Evolutionary conservation across 2,329 filamentous ascomycete species (phyloP).

Genomic region (Microsporum ferrugineum): DNA sequence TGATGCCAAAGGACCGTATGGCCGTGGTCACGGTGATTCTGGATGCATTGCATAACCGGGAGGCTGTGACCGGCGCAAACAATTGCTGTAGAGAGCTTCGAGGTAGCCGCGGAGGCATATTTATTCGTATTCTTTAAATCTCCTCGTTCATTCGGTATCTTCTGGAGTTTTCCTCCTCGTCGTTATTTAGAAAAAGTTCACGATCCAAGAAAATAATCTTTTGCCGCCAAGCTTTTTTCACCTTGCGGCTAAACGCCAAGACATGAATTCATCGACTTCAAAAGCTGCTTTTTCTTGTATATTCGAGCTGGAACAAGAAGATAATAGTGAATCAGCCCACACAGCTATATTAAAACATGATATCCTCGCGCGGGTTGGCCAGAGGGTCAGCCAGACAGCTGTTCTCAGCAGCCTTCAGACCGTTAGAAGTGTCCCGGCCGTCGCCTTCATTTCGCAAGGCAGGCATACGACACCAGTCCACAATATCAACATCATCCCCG

Average conservation of each 20-base stretch:
- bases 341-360: neutral
- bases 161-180: neutral
- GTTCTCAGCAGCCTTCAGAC: neutral
- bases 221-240: neutral
- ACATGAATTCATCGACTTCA: neutral
- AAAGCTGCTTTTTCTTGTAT: neutral
- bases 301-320: neutral
- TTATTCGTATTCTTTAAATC: slow-evolving; percentile 7
- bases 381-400: neutral
- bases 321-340: neutral
- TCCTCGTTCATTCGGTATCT: neutral
- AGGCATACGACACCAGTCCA: slow-evolving; percentile 6
- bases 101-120: slow-evolving; percentile 28
- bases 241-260: neutral
- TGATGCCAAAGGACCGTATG: slow-evolving; percentile 40
- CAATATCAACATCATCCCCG: neutral
- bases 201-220: neutral
- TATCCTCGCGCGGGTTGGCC: neutral
- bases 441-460: slow-evolving; percentile 8
- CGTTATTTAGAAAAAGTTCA: neutral
- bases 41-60: neutral
- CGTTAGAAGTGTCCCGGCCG: neutral
- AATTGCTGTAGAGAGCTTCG: slow-evolving; percentile 24
- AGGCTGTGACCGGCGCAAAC: slow-evolving; percentile 12
- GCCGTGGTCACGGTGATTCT: slow-evolving; percentile 9